phyloP scores from a whole-genome alignment of 2,329 filamentous ascomycete genomes.

The Fusarium subtropicale region DNA sequence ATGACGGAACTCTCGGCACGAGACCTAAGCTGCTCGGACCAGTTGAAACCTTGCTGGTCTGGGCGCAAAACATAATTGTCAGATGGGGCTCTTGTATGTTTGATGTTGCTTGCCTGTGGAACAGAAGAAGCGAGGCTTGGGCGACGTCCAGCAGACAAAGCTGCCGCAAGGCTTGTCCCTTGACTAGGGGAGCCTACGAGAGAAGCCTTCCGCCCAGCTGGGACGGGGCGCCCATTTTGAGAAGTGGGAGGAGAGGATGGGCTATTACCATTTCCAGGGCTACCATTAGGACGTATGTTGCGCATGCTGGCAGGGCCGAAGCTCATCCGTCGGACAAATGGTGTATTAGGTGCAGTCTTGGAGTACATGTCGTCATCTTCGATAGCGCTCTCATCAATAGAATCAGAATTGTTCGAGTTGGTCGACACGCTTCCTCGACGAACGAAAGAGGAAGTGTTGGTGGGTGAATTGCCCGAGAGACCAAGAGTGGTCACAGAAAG shows the following conservation, averaged over 20 bases:
- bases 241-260: slow-evolving; percentile 55
- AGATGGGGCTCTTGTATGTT: slow-evolving; percentile 70
- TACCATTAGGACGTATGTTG: slow-evolving; percentile 63
- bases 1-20: slow-evolving; percentile 84
- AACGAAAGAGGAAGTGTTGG: slow-evolving; percentile 63
- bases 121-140: slow-evolving; percentile 53
- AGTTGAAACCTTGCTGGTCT: slow-evolving; percentile 93
- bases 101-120: slow-evolving; percentile 70
- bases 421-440: slow-evolving; percentile 78
- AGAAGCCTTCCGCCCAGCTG: slow-evolving; percentile 50
- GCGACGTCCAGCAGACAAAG: slow-evolving; percentile 52
- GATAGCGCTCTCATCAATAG: slow-evolving; percentile 77
- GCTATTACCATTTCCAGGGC: slow-evolving; percentile 73
- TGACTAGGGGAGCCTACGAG: slow-evolving; percentile 43
- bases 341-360: slow-evolving; percentile 74
- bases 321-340: slow-evolving; percentile 87
- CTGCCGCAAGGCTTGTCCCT: slow-evolving; percentile 50
- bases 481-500: slow-evolving; percentile 81
- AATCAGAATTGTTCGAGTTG: slow-evolving; percentile 65
- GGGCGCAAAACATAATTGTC: slow-evolving; percentile 70
- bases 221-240: slow-evolving; percentile 49
- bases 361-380: slow-evolving; percentile 73
- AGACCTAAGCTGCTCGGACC: slow-evolving; percentile 93
- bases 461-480: slow-evolving; percentile 78
- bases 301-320: slow-evolving; percentile 85